Evolutionary conservation across 768 basidiomycete genomes (phyloP).

Genomic region (Omphalotus guepiniiformis): DNA sequence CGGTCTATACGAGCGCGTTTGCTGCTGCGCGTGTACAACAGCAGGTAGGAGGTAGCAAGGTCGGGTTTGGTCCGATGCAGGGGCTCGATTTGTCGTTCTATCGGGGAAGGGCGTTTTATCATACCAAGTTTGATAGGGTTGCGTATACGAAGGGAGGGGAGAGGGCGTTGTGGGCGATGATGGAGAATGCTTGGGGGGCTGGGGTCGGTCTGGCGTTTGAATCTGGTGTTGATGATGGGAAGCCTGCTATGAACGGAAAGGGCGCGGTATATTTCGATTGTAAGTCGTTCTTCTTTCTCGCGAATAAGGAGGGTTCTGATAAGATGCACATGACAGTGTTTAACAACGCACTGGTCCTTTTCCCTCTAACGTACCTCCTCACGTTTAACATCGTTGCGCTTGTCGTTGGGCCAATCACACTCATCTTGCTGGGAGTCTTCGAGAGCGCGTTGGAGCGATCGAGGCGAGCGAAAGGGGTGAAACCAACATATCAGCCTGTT

Average conservation of each 20-base stretch:
- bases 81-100: constrained; percentile 83
- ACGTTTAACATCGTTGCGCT: constrained; percentile 57
- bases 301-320: background rate
- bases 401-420: constrained; percentile 55
- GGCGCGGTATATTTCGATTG: constrained; percentile 68
- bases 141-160: constrained; percentile 51
- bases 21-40: constrained; percentile 2
- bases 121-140: constrained; percentile 70
- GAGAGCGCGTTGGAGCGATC: constrained; percentile 17
- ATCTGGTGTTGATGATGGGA: constrained; percentile 26
- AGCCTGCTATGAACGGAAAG: constrained; percentile 15
- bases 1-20: constrained; percentile 45
- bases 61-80: constrained; percentile 43
- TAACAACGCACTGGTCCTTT: constrained; percentile 46
- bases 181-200: constrained; percentile 59
- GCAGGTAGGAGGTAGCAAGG: background rate
- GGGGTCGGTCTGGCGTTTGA: constrained; percentile 52
- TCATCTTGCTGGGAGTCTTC: constrained; percentile 38
- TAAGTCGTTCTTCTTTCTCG: constrained; percentile 29
- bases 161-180: constrained; percentile 71
- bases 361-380: constrained; percentile 47
- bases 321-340: constrained; percentile 50
- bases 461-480: background rate
- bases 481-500: background rate
- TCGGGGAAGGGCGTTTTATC: constrained; percentile 67